Conservation (phyloP, 2,329 filamentous ascomycete genomes). For the Fusarium begoniae region DNA sequence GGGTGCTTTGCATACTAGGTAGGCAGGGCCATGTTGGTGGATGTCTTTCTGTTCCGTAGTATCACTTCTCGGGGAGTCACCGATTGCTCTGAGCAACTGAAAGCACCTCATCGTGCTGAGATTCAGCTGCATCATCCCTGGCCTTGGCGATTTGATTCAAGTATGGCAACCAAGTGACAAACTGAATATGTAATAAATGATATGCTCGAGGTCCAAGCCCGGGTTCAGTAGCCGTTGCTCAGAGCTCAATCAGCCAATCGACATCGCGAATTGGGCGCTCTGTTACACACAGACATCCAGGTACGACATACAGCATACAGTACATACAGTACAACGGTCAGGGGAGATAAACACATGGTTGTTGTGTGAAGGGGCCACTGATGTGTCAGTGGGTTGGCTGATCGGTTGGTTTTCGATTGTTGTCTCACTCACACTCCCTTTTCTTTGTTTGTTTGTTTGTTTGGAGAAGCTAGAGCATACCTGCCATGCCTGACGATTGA, state of each 20-base stretch:
- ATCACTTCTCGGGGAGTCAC: neutral
- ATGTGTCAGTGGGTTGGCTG: constrained; percentile 3
- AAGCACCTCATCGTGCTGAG: neutral
- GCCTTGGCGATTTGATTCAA: neutral
- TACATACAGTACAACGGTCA: neutral
- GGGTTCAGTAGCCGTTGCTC: constrained; percentile 10
- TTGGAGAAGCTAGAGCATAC: neutral
- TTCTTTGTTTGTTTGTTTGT: constrained; percentile 3
- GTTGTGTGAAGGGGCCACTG: neutral
- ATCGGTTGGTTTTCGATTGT: neutral
- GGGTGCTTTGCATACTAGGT: neutral
- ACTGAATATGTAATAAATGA: neutral
- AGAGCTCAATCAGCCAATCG: constrained; percentile 3
- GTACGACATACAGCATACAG: neutral
- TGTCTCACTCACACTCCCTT: constrained; percentile 20
- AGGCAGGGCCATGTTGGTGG: neutral
- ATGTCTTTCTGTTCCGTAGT: neutral
- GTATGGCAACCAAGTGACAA: neutral
- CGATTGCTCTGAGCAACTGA: neutral
- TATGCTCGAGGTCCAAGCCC: neutral
- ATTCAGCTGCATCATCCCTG: neutral
- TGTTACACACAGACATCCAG: constrained; percentile 9
- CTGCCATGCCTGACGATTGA: constrained; percentile 4
- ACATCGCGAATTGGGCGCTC: neutral
- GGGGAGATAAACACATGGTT: constrained; percentile 15